Percentiles rank a stretch among this genome's conserved stretches.
phyloP scores from a whole-genome alignment of 805 yeast species.

The Torulaspora quercuum region DNA sequence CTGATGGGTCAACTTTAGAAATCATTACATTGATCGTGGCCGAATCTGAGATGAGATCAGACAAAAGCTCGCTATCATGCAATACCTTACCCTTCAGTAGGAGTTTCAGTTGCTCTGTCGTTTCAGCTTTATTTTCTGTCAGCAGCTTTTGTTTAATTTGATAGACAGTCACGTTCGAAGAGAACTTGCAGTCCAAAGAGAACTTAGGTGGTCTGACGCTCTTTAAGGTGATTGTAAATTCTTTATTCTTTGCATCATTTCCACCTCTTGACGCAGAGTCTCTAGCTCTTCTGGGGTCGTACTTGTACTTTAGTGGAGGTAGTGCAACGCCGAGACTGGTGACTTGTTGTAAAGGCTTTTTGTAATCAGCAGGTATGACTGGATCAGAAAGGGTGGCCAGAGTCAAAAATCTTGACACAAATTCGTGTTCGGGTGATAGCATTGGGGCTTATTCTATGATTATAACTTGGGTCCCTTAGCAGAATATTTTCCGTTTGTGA shows the following conservation, averaged over 20 bases:
- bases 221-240: conserved; percentile 44
- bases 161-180: conserved; percentile 32
- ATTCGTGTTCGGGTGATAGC: conserved; percentile 41
- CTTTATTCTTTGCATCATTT: background rate
- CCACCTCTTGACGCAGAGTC: conserved; percentile 3
- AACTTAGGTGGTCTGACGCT: conserved; percentile 76
- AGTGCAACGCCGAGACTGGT: conserved; percentile 45
- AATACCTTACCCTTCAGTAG: conserved; percentile 61
- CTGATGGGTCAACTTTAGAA: conserved; percentile 23
- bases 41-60: conserved; percentile 30
- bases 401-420: conserved; percentile 48
- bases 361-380: conserved; percentile 28
- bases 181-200: conserved; percentile 32
- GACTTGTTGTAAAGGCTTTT: conserved; percentile 34
- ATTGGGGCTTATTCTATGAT: too few relatives aligned
- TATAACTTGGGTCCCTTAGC: too few relatives aligned
- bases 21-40: conserved; percentile 47
- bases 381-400: conserved; percentile 46
- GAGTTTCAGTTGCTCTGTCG: conserved; percentile 46
- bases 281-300: conserved; percentile 26
- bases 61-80: conserved; percentile 47
- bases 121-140: conserved; percentile 32
- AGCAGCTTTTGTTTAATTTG: conserved; percentile 35
- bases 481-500: too few relatives aligned
- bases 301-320: conserved; percentile 46